phyloP scores from a whole-genome alignment of 352 stramenopile genomes.

The Globisporangium barbulae region DNA sequence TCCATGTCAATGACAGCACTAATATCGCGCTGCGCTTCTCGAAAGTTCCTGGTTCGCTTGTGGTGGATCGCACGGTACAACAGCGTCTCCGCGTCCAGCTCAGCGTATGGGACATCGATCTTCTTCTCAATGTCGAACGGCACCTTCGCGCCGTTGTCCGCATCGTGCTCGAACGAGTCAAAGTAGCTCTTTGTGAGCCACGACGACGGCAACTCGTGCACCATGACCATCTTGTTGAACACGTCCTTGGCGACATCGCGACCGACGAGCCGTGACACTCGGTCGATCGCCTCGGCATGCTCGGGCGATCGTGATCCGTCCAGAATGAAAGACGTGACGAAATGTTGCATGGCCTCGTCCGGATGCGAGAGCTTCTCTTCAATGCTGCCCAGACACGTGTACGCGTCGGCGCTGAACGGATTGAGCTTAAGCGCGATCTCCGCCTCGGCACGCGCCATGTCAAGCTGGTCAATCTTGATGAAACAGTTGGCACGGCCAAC shows the following conservation, averaged over 20 bases:
- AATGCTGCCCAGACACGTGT: constrained; percentile 63
- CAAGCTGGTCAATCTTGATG: constrained; percentile 44
- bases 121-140: constrained; percentile 68
- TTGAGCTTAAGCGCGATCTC: constrained; percentile 54
- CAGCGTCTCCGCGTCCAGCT: constrained; percentile 51
- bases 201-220: constrained; percentile 66
- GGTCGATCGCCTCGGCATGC: constrained; percentile 69
- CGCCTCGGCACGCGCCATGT: constrained; percentile 37
- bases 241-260: constrained; percentile 60
- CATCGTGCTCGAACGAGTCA: constrained; percentile 79
- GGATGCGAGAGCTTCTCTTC: constrained; percentile 47
- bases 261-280: constrained; percentile 61
- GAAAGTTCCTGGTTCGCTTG: constrained; percentile 61
- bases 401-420: constrained; percentile 64
- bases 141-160: constrained; percentile 52
- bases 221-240: constrained; percentile 66
- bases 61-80: constrained; percentile 63
- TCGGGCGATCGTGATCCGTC: constrained; percentile 72
- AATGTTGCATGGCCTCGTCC: constrained; percentile 78
- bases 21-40: constrained; percentile 46
- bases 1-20: constrained; percentile 32
- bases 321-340: constrained; percentile 78
- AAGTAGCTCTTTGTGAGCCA: constrained; percentile 88
- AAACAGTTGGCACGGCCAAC: constrained; percentile 63
- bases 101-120: constrained; percentile 22